phyloP scores from a whole-genome alignment of 2,329 filamentous ascomycete species.

The Sclerotinia sclerotiorum region DNA sequence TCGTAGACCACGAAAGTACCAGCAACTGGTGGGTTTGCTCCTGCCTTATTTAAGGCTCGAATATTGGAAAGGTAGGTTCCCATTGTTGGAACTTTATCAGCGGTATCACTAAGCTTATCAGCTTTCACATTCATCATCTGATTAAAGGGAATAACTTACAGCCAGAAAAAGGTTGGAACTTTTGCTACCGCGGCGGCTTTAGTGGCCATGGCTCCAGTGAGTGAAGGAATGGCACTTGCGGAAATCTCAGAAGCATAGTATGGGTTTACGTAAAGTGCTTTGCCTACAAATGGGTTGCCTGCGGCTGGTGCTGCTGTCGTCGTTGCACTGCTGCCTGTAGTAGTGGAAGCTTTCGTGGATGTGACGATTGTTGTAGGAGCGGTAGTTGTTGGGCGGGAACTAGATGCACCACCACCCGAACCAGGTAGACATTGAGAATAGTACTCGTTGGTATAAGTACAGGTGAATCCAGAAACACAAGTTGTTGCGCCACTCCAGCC shows the following conservation, averaged over 20 bases:
- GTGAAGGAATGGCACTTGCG: conserved; percentile 58
- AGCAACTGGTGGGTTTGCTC: conserved; percentile 48
- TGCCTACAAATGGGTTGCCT: conserved; percentile 54
- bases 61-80: conserved; percentile 50
- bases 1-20: conserved; percentile 62
- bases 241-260: conserved; percentile 55
- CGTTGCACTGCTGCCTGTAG: conserved; percentile 24
- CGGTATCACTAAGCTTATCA: conserved; percentile 43
- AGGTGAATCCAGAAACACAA: conserved; percentile 37
- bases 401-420: conserved; percentile 22
- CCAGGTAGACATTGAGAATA: conserved; percentile 40
- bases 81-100: conserved; percentile 50
- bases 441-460: conserved; percentile 31
- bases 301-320: conserved; percentile 42
- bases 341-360: conserved; percentile 18
- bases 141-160: conserved; percentile 43
- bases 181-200: conserved; percentile 51
- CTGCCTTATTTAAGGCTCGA: conserved; percentile 47
- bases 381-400: conserved; percentile 27
- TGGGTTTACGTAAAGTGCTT: conserved; percentile 51
- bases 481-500: conserved; percentile 35
- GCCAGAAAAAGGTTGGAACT: conserved; percentile 53
- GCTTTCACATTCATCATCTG: neutral
- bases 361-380: conserved; percentile 23
- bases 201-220: conserved; percentile 56